Evolutionary conservation across 2,329 filamentous ascomycete genomes (phyloP).

Genomic region (Fusarium odoratissimum): DNA sequence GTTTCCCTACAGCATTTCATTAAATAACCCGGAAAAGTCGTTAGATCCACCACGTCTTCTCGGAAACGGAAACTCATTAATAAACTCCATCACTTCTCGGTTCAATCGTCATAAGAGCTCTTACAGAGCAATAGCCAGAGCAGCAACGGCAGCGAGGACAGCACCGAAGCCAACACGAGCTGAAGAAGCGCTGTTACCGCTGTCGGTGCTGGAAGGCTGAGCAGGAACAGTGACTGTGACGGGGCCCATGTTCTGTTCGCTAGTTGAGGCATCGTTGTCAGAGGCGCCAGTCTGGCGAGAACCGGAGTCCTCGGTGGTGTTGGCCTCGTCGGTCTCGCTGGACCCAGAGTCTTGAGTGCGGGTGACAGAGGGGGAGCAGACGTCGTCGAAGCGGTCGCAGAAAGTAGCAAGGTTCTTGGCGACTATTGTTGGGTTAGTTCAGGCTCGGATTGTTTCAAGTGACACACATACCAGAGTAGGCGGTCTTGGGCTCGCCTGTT

Average conservation of each 20-base stretch:
- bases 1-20: conserved; percentile 33
- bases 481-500: conserved; percentile 43
- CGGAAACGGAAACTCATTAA: conserved; percentile 10
- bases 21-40: conserved; percentile 37
- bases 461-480: conserved; percentile 41
- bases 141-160: conserved; percentile 37
- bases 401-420: conserved; percentile 47
- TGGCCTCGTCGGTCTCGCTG: conserved; percentile 1
- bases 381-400: conserved; percentile 48
- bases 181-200: conserved; percentile 33
- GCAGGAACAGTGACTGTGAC: conserved; percentile 30
- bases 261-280: conserved; percentile 9
- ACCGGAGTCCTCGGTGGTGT: conserved; percentile 12
- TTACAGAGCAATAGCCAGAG: conserved; percentile 43
- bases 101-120: neutral
- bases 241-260: conserved; percentile 12
- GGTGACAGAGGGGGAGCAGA: conserved; percentile 32
- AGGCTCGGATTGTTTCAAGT: neutral
- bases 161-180: conserved; percentile 38
- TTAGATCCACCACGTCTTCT: conserved; percentile 28
- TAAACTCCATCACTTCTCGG: conserved; percentile 1
- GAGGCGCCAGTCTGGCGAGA: conserved; percentile 10
- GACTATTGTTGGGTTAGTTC: conserved; percentile 40
- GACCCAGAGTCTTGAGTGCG: conserved; percentile 22
- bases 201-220: conserved; percentile 20